Base-by-base conservation (phyloP, 1,284 basidiomycete genomes). In the Rhodotorula sp. region DNA sequence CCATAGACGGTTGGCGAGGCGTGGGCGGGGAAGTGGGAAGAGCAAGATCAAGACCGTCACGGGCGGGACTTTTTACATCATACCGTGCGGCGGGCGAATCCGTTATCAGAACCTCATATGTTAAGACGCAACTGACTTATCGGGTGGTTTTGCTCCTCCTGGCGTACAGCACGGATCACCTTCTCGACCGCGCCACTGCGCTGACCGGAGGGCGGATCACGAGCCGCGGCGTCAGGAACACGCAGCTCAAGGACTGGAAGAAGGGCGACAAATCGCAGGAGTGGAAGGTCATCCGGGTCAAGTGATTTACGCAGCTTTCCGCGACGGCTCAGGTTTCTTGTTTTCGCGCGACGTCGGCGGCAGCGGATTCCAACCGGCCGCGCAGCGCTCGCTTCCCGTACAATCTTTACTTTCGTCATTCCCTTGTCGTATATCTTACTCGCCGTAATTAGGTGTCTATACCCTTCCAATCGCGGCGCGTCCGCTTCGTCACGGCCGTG, bases 281-380 rank as follows among this genome's bases (percentile, higher is more conserved):
- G 47, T 58, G 64, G 64, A 49, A 43, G 47, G 57, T 51, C 3
- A 58, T 47, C 2, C 29, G 64, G 4, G 47, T 58, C 47, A 31
- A 56, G 31, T 51, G 26, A 56, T 10, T 14, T 7, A 43, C 12
- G 8, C 54, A 26, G 26, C 54, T 51, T 71, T 65, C 64, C 68
- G 63, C 68, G 63, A 26, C 43, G 64, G 51, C 59, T 61, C 58
- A 43, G 77, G 72, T 60, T 80, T 78, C 65, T 81, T 78, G 23
- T 48, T 56, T 72, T 67, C 34, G 62, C 67, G 66, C 49, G n/a
- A 62, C 46, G 57, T 49, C 77, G 73, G 57, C 79, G 78, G 69
- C 39, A 14, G 39, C 39, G 39, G 39, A 14, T 43, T 43, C 39
- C 39, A 43, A 10, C 39, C 39, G 12, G 12, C 12, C 12, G 14